These are phyloP conservation scores for Mesotaenium endlicherianum DNA, from an alignment of 139 green algal genomes.

Conservation along the genomic window DNA sequence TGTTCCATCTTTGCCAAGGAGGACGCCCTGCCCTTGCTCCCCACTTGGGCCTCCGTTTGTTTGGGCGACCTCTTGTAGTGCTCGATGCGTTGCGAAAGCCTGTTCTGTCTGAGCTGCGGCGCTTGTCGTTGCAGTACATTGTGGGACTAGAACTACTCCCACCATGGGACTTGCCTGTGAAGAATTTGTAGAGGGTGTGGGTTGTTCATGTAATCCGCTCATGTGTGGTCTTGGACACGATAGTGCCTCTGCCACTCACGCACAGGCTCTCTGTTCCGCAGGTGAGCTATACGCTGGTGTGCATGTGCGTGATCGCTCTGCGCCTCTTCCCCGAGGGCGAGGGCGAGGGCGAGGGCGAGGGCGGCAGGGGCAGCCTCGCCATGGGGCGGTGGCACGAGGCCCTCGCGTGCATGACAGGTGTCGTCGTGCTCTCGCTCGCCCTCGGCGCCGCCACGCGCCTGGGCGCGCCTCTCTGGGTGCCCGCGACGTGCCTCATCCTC, in stretches of 20 bases:
- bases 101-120: too few relatives aligned
- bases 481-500: too few relatives aligned
- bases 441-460: constrained; percentile 3
- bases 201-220: too few relatives aligned
- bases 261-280: neutral
- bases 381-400: constrained; percentile 18
- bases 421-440: neutral
- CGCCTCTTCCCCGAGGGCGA: neutral
- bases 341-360: neutral
- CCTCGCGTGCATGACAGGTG: neutral
- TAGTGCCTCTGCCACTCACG: neutral
- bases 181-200: too few relatives aligned
- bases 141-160: too few relatives aligned
- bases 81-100: too few relatives aligned
- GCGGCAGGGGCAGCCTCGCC: too few relatives aligned
- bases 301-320: constrained; percentile 11
- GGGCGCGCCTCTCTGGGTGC: neutral
- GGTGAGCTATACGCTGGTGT: constrained; percentile 36
- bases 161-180: too few relatives aligned
- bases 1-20: neutral
- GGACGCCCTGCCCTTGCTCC: too few relatives aligned
- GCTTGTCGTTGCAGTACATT: too few relatives aligned
- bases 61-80: too few relatives aligned
- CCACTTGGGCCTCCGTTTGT: too few relatives aligned
- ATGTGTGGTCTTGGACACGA: neutral